Conservation (phyloP, 352 stramenopile genomes). For the Globisporangium sylvaticum region DNA sequence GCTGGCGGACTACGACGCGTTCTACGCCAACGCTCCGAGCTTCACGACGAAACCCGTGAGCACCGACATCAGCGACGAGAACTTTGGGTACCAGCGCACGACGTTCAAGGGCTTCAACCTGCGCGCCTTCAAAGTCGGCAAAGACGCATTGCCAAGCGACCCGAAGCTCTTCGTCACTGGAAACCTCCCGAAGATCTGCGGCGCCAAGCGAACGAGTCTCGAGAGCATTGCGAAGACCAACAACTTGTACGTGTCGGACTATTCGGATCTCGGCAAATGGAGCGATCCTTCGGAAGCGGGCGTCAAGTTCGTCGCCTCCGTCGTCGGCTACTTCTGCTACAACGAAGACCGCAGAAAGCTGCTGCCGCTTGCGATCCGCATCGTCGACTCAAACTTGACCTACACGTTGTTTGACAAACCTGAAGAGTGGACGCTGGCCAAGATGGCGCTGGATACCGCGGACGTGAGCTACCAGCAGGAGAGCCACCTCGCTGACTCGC, state of each 20-base stretch:
- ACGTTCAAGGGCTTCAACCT: conserved; percentile 47
- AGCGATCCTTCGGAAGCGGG: conserved; percentile 14
- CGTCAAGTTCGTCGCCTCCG: conserved; percentile 37
- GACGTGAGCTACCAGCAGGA: conserved; percentile 10
- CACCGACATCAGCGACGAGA: conserved; percentile 33
- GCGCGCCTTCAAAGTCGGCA: conserved; percentile 11
- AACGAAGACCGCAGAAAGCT: conserved; percentile 23
- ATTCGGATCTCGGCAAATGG: conserved; percentile 30
- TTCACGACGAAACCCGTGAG: conserved; percentile 11
- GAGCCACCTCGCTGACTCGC: not conserved
- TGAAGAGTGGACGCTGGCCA: conserved; percentile 20
- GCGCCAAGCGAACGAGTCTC: conserved; percentile 13
- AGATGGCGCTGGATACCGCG: conserved; percentile 37
- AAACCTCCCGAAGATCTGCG: conserved; percentile 32
- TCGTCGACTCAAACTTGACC: conserved; percentile 35
- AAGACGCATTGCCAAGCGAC: conserved; percentile 17
- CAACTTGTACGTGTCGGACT: conserved; percentile 34
- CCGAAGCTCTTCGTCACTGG: conserved; percentile 19
- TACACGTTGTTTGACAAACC: conserved; percentile 41
- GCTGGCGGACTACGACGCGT: conserved; percentile 9
- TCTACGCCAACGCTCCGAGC: conserved; percentile 5
- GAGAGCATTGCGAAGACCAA: conserved; percentile 3
- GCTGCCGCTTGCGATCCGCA: conserved; percentile 36
- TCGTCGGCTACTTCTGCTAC: conserved; percentile 42
- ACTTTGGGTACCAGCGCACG: conserved; percentile 36